phyloP scores from a whole-genome alignment of 352 stramenopile genomes.

The Albugo candida region DNA sequence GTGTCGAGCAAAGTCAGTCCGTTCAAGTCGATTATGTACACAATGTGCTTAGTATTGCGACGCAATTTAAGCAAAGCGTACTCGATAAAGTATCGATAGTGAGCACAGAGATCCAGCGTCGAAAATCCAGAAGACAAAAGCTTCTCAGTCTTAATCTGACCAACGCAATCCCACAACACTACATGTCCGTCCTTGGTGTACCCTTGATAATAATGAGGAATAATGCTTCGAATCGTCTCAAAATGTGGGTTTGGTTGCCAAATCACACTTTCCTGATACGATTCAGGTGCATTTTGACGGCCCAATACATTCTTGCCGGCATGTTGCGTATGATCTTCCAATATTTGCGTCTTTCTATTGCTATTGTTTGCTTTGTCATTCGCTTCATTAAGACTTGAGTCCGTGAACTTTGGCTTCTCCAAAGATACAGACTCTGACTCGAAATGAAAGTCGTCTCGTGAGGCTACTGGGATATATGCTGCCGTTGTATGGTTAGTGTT shows the following conservation, averaged over 20 bases:
- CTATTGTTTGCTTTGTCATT: slow-evolving; percentile 13
- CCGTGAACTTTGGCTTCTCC: slow-evolving; percentile 17
- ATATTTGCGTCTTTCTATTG: not conserved
- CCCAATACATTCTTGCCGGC: too few relatives aligned
- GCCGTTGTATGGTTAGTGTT: slow-evolving; percentile 15
- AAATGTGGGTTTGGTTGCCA: slow-evolving; percentile 39
- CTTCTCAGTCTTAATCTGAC: slow-evolving; percentile 60
- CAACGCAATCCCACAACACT: slow-evolving; percentile 59
- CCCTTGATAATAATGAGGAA: slow-evolving; percentile 61
- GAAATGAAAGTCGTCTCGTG: slow-evolving; percentile 17
- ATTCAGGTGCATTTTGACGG: too few relatives aligned
- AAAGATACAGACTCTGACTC: too few relatives aligned
- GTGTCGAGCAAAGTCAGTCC: slow-evolving; percentile 46
- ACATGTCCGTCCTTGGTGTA: slow-evolving; percentile 47
- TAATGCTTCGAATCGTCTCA: slow-evolving; percentile 37
- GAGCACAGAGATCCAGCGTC: slow-evolving; percentile 37
- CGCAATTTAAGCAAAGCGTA: slow-evolving; percentile 53
- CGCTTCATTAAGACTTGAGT: slow-evolving; percentile 11
- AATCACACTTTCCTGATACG: too few relatives aligned
- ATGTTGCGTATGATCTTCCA: too few relatives aligned
- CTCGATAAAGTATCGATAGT: slow-evolving; percentile 62
- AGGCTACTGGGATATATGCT: slow-evolving; percentile 42
- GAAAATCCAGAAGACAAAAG: slow-evolving; percentile 44
- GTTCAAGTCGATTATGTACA: slow-evolving; percentile 66
- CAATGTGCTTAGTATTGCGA: slow-evolving; percentile 35